Conservation (phyloP, 2,329 filamentous ascomycete species). For the Acarospora socialis region DNA sequence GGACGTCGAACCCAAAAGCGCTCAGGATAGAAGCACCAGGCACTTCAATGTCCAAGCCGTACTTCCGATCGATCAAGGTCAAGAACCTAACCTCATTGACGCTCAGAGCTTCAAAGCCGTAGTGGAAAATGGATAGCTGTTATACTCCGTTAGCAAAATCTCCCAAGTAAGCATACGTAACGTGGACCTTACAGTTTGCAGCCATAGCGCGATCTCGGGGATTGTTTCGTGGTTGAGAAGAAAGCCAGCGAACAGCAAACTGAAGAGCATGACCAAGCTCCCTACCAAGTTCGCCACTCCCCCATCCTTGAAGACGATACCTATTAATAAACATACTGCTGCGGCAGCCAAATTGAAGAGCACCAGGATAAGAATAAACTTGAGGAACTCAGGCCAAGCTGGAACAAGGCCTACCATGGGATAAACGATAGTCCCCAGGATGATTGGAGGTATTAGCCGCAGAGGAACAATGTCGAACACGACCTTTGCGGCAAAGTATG, state of each 20-base stretch:
- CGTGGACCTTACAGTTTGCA: constrained; percentile 53
- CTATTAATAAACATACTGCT: constrained; percentile 87
- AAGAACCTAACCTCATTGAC: constrained; percentile 92
- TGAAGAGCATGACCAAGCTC: constrained; percentile 94
- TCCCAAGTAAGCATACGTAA: background rate
- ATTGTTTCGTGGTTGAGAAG: constrained; percentile 91
- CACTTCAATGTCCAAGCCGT: constrained; percentile 90
- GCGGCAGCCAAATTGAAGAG: constrained; percentile 93
- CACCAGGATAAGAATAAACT: constrained; percentile 81
- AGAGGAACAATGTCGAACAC: constrained; percentile 94
- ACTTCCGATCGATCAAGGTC: constrained; percentile 83
- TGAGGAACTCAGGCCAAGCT: constrained; percentile 69
- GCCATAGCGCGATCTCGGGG: constrained; percentile 69
- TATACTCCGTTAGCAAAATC: constrained; percentile 17
- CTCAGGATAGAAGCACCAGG: constrained; percentile 88
- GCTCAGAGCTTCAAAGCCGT: constrained; percentile 88
- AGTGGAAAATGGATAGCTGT: constrained; percentile 89
- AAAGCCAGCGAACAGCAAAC: constrained; percentile 82
- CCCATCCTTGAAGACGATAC: constrained; percentile 82
- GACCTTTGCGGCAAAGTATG: constrained; percentile 93
- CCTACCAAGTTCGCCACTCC: constrained; percentile 89
- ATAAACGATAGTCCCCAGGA: constrained; percentile 92
- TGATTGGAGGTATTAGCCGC: constrained; percentile 82
- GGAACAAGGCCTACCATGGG: constrained; percentile 92
- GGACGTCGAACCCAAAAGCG: constrained; percentile 85